Conservation (phyloP, 2,329 filamentous ascomycete genomes). For the Nothophoma quercina region DNA sequence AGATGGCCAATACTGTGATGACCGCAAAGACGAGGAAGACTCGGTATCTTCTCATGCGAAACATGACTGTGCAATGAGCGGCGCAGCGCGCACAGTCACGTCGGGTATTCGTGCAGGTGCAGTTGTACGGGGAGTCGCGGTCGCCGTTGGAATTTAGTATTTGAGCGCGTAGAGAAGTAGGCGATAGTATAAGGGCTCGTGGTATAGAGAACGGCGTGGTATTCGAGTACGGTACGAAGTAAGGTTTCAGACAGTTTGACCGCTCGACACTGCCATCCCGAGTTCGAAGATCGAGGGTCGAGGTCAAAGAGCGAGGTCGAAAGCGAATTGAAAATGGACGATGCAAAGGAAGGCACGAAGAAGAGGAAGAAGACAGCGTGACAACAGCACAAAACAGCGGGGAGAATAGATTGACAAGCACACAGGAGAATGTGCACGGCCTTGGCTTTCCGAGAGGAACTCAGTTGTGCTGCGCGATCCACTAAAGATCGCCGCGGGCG, state of each 20-base stretch:
- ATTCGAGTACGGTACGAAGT: background rate
- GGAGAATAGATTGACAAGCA: conserved; percentile 19
- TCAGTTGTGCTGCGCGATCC: conserved; percentile 26
- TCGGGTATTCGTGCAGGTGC: conserved; percentile 17
- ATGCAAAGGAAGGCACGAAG: too few species aligned
- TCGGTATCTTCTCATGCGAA: conserved; percentile 68
- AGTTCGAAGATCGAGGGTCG: too few species aligned
- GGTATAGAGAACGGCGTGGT: background rate
- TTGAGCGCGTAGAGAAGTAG: background rate
- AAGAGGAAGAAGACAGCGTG: conserved; percentile 10
- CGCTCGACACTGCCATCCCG: conserved; percentile 35
- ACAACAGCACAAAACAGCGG: conserved; percentile 5
- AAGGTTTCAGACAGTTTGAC: conserved; percentile 9
- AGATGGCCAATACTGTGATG: conserved; percentile 62
- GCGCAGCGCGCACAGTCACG: conserved; percentile 15
- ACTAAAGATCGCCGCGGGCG: conserved; percentile 19
- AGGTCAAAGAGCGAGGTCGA: too few species aligned
- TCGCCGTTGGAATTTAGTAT: background rate
- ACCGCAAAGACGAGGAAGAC: conserved; percentile 65
- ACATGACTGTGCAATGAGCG: conserved; percentile 51
- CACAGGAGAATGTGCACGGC: conserved; percentile 24
- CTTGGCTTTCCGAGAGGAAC: conserved; percentile 30
- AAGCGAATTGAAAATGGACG: too few species aligned
- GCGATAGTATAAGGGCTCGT: background rate
- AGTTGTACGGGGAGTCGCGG: background rate